Base-by-base conservation (phyloP, 2,329 filamentous ascomycete species). In the Stemphylium lycopersici region DNA sequence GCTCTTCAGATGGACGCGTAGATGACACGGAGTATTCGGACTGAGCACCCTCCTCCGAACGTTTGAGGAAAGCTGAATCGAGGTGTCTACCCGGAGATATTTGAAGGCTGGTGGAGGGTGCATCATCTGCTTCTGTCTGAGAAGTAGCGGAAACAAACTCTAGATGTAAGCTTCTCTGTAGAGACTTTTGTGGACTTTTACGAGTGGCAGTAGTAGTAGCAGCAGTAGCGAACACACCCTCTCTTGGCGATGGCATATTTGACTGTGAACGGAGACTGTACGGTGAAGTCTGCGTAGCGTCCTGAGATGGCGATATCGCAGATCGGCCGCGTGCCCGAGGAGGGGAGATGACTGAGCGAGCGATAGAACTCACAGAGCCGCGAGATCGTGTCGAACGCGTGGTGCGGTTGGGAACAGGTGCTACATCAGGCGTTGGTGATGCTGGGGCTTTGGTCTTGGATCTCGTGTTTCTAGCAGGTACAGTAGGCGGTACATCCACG, bases 21-120 rank as follows among this genome's bases (percentile, higher is more conserved):
- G 66, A 71, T 11, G 71, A 71, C 3, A 71, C 39, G 0, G 66
- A 70, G 7, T 59, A 51, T 49, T 69, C 67, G n/a, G 72, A 69
- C 18, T 58, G 62, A n/a, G 64, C 29, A 24, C 60, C 65, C 33
- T 74, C 69, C 42, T 70, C 70, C 1, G 71, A 73, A 39, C 73
- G 67, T 42, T 69, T 71, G n/a, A 72, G 57, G 18, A 59, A 64
- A 5, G 51, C 52, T 11, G 68, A 58, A 24, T 70, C 59, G 8
- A 66, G 56, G 48, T 59, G 69, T 42, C 56, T 66, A 32, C 63
- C 58, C 63, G 2, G 62, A 66, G 8, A 47, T 54, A 13, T 59
- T 26, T 57, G 54, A 20, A 64, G 66, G 31, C 52, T 62, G 11
- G 59, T 56, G 4, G 57, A 37, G 3, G 64, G 59, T 20, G 56